Evolutionary conservation across 176 grass and related monocot genomes (phyloP), one percentile per base, ranked within the genome.

Genomic region (Oropetium thomaeum): DNA sequence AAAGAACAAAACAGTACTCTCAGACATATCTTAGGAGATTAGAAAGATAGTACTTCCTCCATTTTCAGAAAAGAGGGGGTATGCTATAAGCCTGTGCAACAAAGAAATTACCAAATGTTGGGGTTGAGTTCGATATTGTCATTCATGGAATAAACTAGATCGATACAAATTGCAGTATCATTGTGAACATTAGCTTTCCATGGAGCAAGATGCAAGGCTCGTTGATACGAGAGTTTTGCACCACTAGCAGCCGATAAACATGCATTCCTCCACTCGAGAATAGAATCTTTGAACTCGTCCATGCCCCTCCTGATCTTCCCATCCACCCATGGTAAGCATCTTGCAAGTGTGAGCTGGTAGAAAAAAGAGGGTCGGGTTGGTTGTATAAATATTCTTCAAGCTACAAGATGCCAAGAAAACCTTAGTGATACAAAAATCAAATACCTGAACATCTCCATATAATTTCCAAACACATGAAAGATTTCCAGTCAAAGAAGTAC

Each of bases 111-210:
- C 95, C 95, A 98, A 74, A 60, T 38, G 67, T 78, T 80, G 16
- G 74, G 74, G 30, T 84, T 76, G 34, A 32, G 16, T 69, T 33
- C 67, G 43, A 51, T 44, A 69, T 44, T 81, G 1, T 78, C 88
- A 66, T 81, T 82, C 59, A 94, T 81, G 72, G 75, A 79, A 79
- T 58, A 81, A 77, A 98, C 93, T 55, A 92, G 72, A 87, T 92
- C 86, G 65, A 94, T 35, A 51, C 77, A 88, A 58, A 93, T 76
- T 55, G 95, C 91, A 81, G 76, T 79, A 85, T 98, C 95, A 76
- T 80, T 78, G 61, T 98, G 92, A 57, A 98, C 87, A 87, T 98
- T 98, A 78, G 95, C 86, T 80, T 94, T 84, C 95, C 95, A 98
- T 7, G 95, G 91, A 63, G 88, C 63, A 69, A 87, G 79, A 82